Conservation (phyloP, 768 basidiomycete genomes). For the Scleroderma bovista region DNA sequence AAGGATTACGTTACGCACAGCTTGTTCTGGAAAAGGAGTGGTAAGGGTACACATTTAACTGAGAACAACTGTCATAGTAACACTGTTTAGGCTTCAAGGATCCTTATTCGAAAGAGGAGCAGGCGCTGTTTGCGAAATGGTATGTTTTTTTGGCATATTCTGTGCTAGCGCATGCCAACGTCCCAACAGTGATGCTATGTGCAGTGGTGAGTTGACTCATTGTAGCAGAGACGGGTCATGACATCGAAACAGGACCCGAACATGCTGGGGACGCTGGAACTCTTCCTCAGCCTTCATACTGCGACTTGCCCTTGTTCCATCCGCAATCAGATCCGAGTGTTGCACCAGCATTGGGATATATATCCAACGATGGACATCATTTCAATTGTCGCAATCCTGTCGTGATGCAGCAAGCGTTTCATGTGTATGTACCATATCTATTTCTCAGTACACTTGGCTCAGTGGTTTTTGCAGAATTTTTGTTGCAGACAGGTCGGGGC, state of each 20-base stretch:
- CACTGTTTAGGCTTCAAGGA: conserved; percentile 49
- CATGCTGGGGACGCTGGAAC: conserved; percentile 35
- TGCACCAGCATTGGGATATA: conserved; percentile 34
- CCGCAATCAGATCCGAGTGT: conserved; percentile 20
- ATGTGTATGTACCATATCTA: conserved; percentile 38
- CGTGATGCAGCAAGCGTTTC: conserved; percentile 45
- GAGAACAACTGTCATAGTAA: neutral
- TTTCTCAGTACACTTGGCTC: neutral
- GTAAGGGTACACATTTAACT: conserved; percentile 22
- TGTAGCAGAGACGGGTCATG: neutral
- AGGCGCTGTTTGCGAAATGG: conserved; percentile 44
- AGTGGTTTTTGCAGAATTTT: conserved; percentile 32
- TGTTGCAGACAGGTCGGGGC: conserved; percentile 37
- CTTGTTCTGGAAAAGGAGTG: conserved; percentile 52
- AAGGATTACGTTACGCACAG: conserved; percentile 56
- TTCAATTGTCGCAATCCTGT: conserved; percentile 50
- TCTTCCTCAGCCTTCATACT: conserved; percentile 45
- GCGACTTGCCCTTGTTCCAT: conserved; percentile 53
- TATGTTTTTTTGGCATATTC: too few species aligned
- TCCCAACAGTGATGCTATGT: conserved; percentile 43
- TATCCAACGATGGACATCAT: conserved; percentile 52
- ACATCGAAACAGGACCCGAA: conserved; percentile 38
- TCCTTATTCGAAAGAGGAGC: conserved; percentile 55
- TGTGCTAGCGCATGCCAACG: conserved; percentile 4
- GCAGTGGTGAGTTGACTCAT: conserved; percentile 31